Percentiles rank a stretch among this genome's conserved stretches.
Conservation (phyloP, 202 grass and related monocot species). For the Tripidium arundinaceum region DNA sequence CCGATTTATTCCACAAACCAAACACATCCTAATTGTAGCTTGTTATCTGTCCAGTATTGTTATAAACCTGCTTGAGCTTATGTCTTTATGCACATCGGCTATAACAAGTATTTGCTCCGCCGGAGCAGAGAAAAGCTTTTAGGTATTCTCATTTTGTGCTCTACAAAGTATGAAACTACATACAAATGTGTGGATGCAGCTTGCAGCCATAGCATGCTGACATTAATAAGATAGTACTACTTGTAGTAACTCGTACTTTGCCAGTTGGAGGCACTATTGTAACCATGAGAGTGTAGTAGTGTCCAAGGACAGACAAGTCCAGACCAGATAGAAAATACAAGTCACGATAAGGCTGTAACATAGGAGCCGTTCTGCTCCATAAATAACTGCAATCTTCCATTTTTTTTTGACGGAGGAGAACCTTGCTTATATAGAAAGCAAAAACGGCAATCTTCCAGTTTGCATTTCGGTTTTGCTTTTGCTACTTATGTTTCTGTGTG, state of each 20-base stretch:
- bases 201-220: neutral
- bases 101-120: neutral
- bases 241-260: neutral
- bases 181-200: constrained; percentile 9
- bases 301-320: too few relatives aligned
- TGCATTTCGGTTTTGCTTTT: too few relatives aligned
- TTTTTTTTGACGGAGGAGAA: too few relatives aligned
- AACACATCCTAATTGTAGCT: neutral
- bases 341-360: too few relatives aligned
- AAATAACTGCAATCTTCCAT: neutral
- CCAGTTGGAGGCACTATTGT: neutral
- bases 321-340: too few relatives aligned
- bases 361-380: neutral
- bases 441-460: neutral
- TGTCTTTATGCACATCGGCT: neutral
- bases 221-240: neutral
- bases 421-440: too few relatives aligned
- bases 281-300: neutral
- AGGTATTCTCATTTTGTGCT: neutral
- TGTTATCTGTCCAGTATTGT: neutral
- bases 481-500: too few relatives aligned
- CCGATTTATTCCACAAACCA: too few relatives aligned
- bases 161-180: neutral
- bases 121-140: neutral
- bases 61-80: neutral